Evolutionary conservation across 164 flowering plant species (phyloP), one percentile per base, ranked within the genome.

Genomic region (Vitis amurensis): DNA sequence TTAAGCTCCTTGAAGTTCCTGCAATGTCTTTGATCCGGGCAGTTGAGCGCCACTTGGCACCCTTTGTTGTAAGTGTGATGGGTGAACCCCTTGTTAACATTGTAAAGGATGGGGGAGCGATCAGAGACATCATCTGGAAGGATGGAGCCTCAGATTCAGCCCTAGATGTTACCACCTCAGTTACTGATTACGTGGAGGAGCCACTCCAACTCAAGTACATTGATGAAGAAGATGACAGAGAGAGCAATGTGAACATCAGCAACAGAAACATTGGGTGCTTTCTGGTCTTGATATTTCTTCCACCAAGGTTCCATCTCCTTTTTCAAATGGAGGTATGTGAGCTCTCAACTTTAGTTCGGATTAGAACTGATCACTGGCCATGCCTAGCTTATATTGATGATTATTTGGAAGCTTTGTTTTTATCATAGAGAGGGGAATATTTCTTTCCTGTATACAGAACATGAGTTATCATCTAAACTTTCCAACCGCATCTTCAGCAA

Each of bases 321-420:
- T 87, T 95, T 64, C 91, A 83, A 71, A 86, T 95, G 91, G 99
- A 95, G 80, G 91, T 93, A 8, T 62, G 78, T 47, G 89, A 89
- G 63, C 14, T 76, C 69, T 88, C 97, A 51, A 95, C 99, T 63
- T 80, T 93, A 30, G 97, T 93, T 73, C 87, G 93, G 30, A 89
- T 95, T 65, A 83, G 99, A 81, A 93, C 99, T 31, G 97, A 95
- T 82, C 89, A 91, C 76, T 95, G 98, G 99, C 99, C 99, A 11
- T 93, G 98, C 84, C 85, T 93, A 62, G 98, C 99, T 53, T 93
- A 93, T 73, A 78, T 93, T 59, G 99, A 95, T 79, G 99, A 91
- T 71, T 93, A 90, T 83, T 76, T 95, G 82, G 99, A 95, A 82
- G 94, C 97, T 68, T 79, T 93, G 57, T 91, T 84, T 83, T 76